Conservation (phyloP, 257 asterid genomes). For the Capsicum pubescens region DNA sequence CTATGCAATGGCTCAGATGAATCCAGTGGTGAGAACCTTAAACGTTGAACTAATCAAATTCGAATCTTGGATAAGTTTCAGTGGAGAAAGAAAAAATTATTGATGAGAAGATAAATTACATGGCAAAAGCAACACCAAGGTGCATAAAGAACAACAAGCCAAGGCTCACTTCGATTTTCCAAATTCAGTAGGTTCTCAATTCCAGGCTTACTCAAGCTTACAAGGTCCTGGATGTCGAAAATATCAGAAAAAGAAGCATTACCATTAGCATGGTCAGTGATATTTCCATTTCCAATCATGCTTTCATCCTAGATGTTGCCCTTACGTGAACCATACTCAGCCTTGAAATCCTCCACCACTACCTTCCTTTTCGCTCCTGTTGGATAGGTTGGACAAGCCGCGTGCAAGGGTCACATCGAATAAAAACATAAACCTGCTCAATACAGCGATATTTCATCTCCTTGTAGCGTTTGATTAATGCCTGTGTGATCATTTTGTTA, state of each 20-base stretch:
- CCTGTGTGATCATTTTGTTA: too few species aligned
- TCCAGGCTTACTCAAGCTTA: slow-evolving; percentile 67
- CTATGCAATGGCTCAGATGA: neutral
- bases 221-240: slow-evolving; percentile 46
- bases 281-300: too few species aligned
- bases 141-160: slow-evolving; percentile 75
- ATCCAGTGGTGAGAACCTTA: neutral
- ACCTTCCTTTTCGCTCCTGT: slow-evolving; percentile 88
- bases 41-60: neutral
- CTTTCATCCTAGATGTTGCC: slow-evolving; percentile 16
- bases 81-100: neutral
- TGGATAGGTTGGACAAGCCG: slow-evolving; percentile 77
- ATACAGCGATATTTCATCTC: too few species aligned
- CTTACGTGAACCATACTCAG: slow-evolving; percentile 84
- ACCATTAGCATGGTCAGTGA: slow-evolving; percentile 37
- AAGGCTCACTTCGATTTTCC: slow-evolving; percentile 67
- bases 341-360: slow-evolving; percentile 98
- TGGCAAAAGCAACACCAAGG: slow-evolving; percentile 93
- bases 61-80: neutral
- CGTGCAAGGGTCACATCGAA: slow-evolving; percentile 95
- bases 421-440: slow-evolving; percentile 63
- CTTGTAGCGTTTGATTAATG: too few species aligned
- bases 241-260: slow-evolving; percentile 47
- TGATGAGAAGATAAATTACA: neutral
- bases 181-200: slow-evolving; percentile 70